Evolutionary conservation across 257 asterid genomes (phyloP).

Genomic region (Lantana camara): DNA sequence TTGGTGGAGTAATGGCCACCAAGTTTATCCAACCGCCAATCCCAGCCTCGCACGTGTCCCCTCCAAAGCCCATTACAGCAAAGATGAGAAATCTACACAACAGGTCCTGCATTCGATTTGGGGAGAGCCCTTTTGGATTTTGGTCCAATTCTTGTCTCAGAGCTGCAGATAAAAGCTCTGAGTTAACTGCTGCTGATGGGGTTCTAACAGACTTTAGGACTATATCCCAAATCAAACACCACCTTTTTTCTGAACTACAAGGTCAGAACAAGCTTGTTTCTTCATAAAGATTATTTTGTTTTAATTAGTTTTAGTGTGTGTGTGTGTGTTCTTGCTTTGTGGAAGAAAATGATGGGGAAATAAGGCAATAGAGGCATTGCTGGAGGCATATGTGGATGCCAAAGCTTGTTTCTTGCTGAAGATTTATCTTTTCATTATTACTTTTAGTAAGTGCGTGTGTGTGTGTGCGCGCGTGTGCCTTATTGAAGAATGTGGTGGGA

Average conservation of each 20-base stretch:
- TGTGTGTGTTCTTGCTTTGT: neutral
- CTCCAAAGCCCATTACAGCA: slow-evolving; percentile 37
- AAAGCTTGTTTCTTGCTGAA: neutral
- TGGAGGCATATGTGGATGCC: too few species aligned
- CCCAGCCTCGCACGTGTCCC: slow-evolving; percentile 45
- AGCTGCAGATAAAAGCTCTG: slow-evolving; percentile 44
- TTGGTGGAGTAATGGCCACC: slow-evolving; percentile 48
- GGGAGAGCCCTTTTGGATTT: slow-evolving; percentile 32
- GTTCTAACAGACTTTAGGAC: slow-evolving; percentile 10
- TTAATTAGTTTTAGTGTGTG: neutral
- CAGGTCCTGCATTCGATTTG: slow-evolving; percentile 33
- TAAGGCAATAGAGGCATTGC: too few species aligned
- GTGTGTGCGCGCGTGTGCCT: neutral
- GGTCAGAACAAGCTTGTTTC: slow-evolving; percentile 41
- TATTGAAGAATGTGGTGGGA: neutral
- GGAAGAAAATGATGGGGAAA: neutral
- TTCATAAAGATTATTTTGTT: neutral
- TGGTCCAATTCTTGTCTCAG: slow-evolving; percentile 30
- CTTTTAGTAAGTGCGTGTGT: neutral
- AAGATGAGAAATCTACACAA: slow-evolving; percentile 41
- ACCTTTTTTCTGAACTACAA: slow-evolving; percentile 54
- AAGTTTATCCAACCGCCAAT: slow-evolving; percentile 54
- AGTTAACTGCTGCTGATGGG: slow-evolving; percentile 32
- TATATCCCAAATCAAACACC: slow-evolving; percentile 46
- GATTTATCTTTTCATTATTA: neutral